phyloP scores from a whole-genome alignment of 108 stramenopile genomes.

The Pseudonitzschia multistriata region DNA sequence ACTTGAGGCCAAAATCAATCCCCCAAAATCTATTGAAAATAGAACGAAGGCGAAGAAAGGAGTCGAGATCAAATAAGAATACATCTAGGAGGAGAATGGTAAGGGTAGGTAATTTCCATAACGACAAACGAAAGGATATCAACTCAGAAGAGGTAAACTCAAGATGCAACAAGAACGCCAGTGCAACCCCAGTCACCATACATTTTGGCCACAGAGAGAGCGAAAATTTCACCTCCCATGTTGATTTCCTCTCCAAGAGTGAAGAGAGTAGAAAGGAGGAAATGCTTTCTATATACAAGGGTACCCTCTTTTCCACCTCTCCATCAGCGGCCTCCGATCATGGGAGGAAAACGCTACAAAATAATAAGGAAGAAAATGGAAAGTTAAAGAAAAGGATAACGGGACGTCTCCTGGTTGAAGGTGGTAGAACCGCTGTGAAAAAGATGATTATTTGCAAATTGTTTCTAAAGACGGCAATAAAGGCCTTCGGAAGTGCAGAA shows the following conservation, averaged over 20 bases:
- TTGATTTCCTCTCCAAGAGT: background rate
- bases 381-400: background rate
- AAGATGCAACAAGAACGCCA: too few species aligned
- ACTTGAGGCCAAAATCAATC: background rate
- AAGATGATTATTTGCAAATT: too few species aligned
- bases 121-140: too few species aligned
- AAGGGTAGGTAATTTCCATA: too few species aligned
- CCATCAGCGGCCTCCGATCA: slow-evolving; percentile 8
- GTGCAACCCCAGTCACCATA: too few species aligned
- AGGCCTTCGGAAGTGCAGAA: too few species aligned
- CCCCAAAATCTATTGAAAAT: background rate
- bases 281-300: background rate
- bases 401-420: background rate
- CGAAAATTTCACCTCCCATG: background rate
- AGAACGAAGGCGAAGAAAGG: slow-evolving; percentile 3
- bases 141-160: too few species aligned
- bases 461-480: too few species aligned
- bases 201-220: too few species aligned
- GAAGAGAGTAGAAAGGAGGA: background rate
- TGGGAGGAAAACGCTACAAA: background rate
- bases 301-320: background rate
- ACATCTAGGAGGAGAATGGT: background rate
- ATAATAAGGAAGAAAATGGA: background rate
- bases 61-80: background rate
- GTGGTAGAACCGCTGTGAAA: background rate